Evolutionary conservation across 331 rosid species (phyloP), one percentile per base, ranked within the genome.

Genomic region (Phaseolus coccineus): DNA sequence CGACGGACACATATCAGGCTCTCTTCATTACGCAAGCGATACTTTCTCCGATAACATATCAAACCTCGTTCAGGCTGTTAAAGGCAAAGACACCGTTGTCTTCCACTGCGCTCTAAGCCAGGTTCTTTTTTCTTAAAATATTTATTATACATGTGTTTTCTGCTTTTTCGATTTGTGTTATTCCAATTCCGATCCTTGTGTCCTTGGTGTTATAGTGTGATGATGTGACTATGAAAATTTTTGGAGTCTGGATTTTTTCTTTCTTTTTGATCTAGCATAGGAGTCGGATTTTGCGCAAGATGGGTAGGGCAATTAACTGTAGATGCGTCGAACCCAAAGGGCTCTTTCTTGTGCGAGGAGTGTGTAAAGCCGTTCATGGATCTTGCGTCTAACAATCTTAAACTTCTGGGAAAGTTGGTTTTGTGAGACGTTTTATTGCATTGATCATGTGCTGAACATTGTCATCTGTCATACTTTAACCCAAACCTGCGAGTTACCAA

Each of bases 31-130:
- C 69, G 91, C 97, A 1, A 95, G 91, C 82, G 86, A 81, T 40
- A 25, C 85, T 83, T 95, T 95, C 93, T 81, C 88, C 39, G 93
- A 89, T n/a, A 89, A 89, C 83, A 85, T 95, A 14, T 58, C 97
- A 2, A 86, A 88, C 78, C 98, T 95, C 24, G 7, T 90, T 79
- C 91, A 84, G 16, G 84, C 93, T 39, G 93, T 91, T 74, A 81
- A 87, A 53, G 97, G 90, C 69, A 92, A 91, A 83, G 97, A 95
- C 72, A 95, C 97, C 75, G 88, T 92, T 22, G 97, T 95, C 48
- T 94, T 92, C 70, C 96, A 89, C 87, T 94, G 97, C 79, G 96
- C 96, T 85, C 88, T 92, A 4, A 90, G 97, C 84, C 98, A 91
- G 96, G 97, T 91, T 69, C 13, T 46, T 44, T 24, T 2, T 14